Evolutionary conservation across 257 asterid genomes (phyloP), one percentile per base, ranked within the genome.

Genomic region (Solanum arcanum): DNA sequence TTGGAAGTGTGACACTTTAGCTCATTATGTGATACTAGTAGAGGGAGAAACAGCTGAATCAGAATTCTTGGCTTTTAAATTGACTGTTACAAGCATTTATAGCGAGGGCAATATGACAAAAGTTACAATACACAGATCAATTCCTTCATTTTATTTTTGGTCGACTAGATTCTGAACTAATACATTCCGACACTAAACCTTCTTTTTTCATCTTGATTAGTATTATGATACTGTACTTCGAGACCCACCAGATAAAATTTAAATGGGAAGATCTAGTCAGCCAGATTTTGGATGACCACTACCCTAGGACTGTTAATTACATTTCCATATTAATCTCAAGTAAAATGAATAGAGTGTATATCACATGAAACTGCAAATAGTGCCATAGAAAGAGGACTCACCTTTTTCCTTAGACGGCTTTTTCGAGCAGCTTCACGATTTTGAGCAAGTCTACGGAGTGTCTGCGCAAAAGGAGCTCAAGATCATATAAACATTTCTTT

Each of bases 391-490:
- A 29, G 47, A 83, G 78, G 83, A 83, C 93, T 62, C 87, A 91
- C 99, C 78, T 97, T 95, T 90, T 97, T 97, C 86, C 98, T 91
- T 90, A 94, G 91, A 87, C 99, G 99, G 88, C 99, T 97, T 92
- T 95, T 97, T 85, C 99, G 91, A 52, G 99, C 99, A 74, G 99
- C 99, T 93, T 97, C 99, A 64, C 99, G 99, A 90, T 97, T 97
- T 93, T 97, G 99, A 86, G 99, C 99, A 83, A 97, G 98, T 92
- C 99, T 92, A 72, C 99, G 99, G 52, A 94, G 96, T 83, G 98
- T 90, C 94, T 92, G 90, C 88, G 29, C 49, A 72, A 83, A 20
- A 52, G 81, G 91, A 85, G 87, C 46, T 29, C 70, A 69, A 90
- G 41, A 60, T 92, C 76, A 90, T 18, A 84, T 29, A 10, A 47